These are phyloP conservation scores for Gremmenia infestans DNA, from an alignment of 2,329 filamentous ascomycete genomes.

Conservation along the genomic window DNA sequence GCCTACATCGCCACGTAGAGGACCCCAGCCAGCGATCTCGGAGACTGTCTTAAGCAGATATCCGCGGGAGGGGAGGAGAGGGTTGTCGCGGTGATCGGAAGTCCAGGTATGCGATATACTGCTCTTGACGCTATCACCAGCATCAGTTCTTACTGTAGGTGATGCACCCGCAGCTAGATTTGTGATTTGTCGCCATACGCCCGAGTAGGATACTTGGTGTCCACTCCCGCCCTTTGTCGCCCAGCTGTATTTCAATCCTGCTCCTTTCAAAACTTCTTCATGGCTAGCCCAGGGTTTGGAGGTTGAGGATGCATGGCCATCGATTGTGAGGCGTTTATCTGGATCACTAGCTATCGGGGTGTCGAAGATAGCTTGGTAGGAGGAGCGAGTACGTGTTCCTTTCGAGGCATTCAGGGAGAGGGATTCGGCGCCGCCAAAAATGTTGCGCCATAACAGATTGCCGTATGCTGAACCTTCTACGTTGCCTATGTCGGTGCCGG, in stretches of 20 bases:
- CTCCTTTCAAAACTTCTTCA: constrained; percentile 81
- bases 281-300: constrained; percentile 92
- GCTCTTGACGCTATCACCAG: constrained; percentile 87
- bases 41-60: constrained; percentile 73
- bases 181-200: constrained; percentile 85
- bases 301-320: constrained; percentile 76
- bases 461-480: constrained; percentile 91
- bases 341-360: constrained; percentile 82
- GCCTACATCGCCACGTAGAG: constrained; percentile 81
- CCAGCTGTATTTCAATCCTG: constrained; percentile 72
- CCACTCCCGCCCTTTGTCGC: constrained; percentile 56
- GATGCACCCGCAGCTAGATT: constrained; percentile 71
- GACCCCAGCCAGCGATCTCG: constrained; percentile 84
- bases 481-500: constrained; percentile 90
- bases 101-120: constrained; percentile 77
- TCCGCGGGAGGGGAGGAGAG: constrained; percentile 76
- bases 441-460: constrained; percentile 80
- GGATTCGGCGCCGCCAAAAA: constrained; percentile 90
- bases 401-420: constrained; percentile 81
- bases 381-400: constrained; percentile 84
- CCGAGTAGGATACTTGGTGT: constrained; percentile 76
- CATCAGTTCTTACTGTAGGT: constrained; percentile 74
- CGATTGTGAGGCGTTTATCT: constrained; percentile 71
- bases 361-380: constrained; percentile 82
- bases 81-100: constrained; percentile 75